These are phyloP conservation scores for Ceratocystis eucalypticola DNA, from an alignment of 2,329 filamentous ascomycete genomes.

Conservation along the genomic window DNA sequence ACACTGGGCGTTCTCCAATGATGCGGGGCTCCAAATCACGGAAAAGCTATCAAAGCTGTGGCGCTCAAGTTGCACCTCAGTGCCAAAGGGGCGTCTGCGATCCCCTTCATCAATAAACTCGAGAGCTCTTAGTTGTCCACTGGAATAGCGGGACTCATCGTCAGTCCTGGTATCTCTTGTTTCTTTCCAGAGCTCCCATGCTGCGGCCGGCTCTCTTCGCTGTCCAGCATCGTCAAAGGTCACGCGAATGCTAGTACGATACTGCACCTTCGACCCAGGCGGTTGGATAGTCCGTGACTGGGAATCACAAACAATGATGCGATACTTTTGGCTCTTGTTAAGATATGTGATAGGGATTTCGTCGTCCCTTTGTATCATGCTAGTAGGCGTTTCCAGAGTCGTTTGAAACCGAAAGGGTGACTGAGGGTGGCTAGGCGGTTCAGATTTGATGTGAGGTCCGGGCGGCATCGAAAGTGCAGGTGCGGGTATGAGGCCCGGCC, in stretches of 20 bases:
- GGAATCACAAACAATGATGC: slow-evolving; percentile 71
- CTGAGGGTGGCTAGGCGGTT: neutral
- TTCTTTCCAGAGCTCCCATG: slow-evolving; percentile 90
- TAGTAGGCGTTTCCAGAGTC: slow-evolving; percentile 83
- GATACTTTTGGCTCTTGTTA: slow-evolving; percentile 94
- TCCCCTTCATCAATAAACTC: slow-evolving; percentile 73
- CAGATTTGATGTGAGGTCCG: neutral
- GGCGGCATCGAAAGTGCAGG: neutral
- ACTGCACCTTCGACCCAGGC: slow-evolving; percentile 50
- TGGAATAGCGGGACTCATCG: slow-evolving; percentile 86
- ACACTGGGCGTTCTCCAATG: slow-evolving; percentile 58
- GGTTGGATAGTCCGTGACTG: slow-evolving; percentile 33
- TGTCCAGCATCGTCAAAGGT: slow-evolving; percentile 97
- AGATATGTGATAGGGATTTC: slow-evolving; percentile 97
- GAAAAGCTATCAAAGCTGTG: slow-evolving; percentile 91
- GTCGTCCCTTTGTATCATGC: slow-evolving; percentile 80
- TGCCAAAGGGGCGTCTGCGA: slow-evolving; percentile 39
- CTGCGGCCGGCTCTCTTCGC: slow-evolving; percentile 63
- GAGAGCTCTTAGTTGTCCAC: slow-evolving; percentile 83
- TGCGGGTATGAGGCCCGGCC: neutral
- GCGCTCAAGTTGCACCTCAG: slow-evolving; percentile 55
- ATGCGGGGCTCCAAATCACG: slow-evolving; percentile 70
- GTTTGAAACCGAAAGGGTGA: slow-evolving; percentile 67
- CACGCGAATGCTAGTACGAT: slow-evolving; percentile 84
- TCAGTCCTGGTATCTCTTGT: slow-evolving; percentile 57